These are phyloP conservation scores for Volvox africanus DNA, from an alignment of 139 green algal species.

Conservation along the genomic window DNA sequence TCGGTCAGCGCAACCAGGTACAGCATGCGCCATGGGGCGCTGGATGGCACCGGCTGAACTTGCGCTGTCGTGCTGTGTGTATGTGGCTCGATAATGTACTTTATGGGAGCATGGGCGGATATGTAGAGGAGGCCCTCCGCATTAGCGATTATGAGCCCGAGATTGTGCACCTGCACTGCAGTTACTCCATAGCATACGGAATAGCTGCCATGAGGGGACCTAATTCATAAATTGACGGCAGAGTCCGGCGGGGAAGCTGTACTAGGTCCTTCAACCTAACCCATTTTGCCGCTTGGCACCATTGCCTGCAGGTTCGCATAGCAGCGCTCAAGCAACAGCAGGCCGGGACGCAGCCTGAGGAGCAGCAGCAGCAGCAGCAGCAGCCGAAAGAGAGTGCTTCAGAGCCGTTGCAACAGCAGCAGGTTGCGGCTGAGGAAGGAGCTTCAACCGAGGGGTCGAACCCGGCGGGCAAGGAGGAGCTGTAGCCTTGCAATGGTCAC, in stretches of 20 bases:
- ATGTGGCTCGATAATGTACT: no score
- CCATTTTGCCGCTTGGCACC: no score
- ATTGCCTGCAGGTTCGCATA: not conserved
- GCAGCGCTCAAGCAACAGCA: conserved; percentile 23
- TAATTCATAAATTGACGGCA: no score
- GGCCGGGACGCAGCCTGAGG: not conserved
- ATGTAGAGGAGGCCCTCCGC: no score
- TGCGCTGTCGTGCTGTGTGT: not conserved
- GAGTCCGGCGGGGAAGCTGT: no score
- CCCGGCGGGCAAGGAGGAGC: not conserved
- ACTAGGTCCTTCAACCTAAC: no score
- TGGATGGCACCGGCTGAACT: not conserved
- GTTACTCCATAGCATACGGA: no score
- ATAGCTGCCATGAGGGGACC: no score
- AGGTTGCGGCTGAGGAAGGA: not conserved
- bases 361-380: conserved; percentile 20
- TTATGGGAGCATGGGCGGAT: no score
- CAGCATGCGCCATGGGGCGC: not conserved
- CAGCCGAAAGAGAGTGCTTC: not conserved
- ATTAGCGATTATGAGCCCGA: no score
- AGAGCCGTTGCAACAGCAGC: not conserved
- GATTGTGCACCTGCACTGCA: no score
- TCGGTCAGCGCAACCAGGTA: conserved; percentile 53
- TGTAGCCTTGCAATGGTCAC: not conserved
- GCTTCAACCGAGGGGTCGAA: not conserved